Conservation (phyloP, 768 basidiomycete species). For the Suillus variegatus region DNA sequence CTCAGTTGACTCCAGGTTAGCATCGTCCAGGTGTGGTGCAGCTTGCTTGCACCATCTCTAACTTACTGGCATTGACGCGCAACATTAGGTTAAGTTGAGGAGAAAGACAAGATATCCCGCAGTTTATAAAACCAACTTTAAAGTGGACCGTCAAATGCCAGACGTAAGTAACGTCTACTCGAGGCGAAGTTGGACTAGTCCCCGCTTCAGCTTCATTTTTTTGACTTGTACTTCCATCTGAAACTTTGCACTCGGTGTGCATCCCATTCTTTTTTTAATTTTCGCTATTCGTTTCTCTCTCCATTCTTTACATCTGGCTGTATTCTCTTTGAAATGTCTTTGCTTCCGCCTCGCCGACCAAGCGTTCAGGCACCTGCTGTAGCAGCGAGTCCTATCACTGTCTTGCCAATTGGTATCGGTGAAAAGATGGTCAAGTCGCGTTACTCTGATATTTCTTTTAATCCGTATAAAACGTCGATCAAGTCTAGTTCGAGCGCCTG, state of each 20-base stretch:
- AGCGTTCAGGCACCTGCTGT: slow-evolving; percentile 24
- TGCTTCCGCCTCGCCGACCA: slow-evolving; percentile 20
- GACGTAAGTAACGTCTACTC: slow-evolving; percentile 3
- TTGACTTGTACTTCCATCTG: slow-evolving; percentile 2
- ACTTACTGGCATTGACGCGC: not conserved
- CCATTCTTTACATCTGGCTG: slow-evolving; percentile 1
- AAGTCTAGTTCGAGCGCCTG: slow-evolving; percentile 15
- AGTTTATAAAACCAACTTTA: not conserved
- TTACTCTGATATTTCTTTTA: slow-evolving; percentile 51
- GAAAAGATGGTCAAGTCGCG: slow-evolving; percentile 50
- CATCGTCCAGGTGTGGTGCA: not conserved
- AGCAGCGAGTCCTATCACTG: slow-evolving; percentile 34
- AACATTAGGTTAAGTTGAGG: not conserved
- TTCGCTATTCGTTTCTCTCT: not conserved
- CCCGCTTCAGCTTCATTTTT: not conserved
- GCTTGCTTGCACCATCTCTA: not conserved
- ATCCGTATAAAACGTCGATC: slow-evolving; percentile 18
- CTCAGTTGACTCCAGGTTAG: not conserved
- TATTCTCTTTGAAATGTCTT: slow-evolving; percentile 18
- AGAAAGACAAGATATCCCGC: not conserved
- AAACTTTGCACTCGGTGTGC: not conserved
- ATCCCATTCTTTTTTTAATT: slow-evolving; percentile 1
- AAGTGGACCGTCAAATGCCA: not conserved
- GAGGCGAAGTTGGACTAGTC: not conserved
- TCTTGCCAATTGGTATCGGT: slow-evolving; percentile 16